Evolutionary conservation across 495 filamentous ascomycete genomes (phyloP).

Genomic region (Podospora comata): DNA sequence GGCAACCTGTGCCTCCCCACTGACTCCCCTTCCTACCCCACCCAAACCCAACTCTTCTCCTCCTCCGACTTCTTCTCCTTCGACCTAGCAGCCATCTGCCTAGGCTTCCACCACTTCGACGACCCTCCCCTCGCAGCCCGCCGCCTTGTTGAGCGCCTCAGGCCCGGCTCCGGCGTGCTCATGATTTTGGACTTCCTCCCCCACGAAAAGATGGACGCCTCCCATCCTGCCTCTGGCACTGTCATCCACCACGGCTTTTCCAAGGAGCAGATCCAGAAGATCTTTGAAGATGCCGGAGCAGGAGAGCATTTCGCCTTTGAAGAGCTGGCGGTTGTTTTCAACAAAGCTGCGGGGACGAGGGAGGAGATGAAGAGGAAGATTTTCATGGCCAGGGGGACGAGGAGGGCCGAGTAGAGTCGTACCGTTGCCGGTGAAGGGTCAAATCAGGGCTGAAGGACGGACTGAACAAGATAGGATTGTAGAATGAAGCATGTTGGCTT

Average conservation of each 20-base stretch:
- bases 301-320: slow-evolving; percentile 42
- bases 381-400: slow-evolving; percentile 31
- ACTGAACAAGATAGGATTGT: too few species aligned
- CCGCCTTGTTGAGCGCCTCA: slow-evolving; percentile 57
- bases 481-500: too few species aligned
- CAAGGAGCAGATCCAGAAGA: slow-evolving; percentile 46
- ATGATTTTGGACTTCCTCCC: slow-evolving; percentile 64
- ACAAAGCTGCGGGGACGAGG: slow-evolving; percentile 8
- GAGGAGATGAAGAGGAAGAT: slow-evolving; percentile 21
- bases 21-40: slow-evolving; percentile 32
- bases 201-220: slow-evolving; percentile 36
- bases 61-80: slow-evolving; percentile 55
- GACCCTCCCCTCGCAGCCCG: slow-evolving; percentile 54
- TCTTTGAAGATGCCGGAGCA: slow-evolving; percentile 54
- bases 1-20: slow-evolving; percentile 51
- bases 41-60: slow-evolving; percentile 36
- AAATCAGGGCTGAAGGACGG: too few species aligned
- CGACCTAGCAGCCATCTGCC: slow-evolving; percentile 61
- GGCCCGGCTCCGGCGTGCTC: slow-evolving; percentile 55
- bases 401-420: neutral
- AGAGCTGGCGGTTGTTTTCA: slow-evolving; percentile 34
- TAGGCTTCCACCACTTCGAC: slow-evolving; percentile 72
- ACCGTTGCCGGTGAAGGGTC: too few species aligned
- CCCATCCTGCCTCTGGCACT: slow-evolving; percentile 29
- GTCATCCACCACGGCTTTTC: slow-evolving; percentile 59